Evolutionary conservation across 1,284 basidiomycete genomes (phyloP).

Genomic region (Dichomitus squalens): DNA sequence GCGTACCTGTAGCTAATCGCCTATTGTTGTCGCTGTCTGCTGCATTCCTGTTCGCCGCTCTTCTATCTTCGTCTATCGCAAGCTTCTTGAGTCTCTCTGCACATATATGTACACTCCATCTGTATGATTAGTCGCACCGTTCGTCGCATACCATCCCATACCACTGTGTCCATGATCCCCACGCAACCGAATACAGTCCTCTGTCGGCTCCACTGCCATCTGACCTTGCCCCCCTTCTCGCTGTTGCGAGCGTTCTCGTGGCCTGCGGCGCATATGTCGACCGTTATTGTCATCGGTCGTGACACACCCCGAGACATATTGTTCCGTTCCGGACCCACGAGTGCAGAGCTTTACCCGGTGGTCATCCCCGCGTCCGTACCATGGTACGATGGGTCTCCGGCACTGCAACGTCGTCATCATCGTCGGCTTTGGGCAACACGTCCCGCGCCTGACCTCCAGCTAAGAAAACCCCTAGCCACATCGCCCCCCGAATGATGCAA

Average conservation of each 20-base stretch:
- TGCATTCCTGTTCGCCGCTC: slow-evolving; percentile 1
- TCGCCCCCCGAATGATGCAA: background rate
- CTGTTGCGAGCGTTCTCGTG: too few species aligned
- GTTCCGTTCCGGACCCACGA: too few species aligned
- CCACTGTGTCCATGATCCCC: too few species aligned
- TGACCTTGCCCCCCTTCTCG: too few species aligned
- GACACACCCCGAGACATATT: too few species aligned
- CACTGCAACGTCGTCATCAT: background rate
- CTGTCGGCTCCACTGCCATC: background rate
- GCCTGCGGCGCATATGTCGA: too few species aligned
- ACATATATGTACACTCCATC: slow-evolving; percentile 3
- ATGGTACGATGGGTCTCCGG: too few species aligned
- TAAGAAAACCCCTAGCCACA: too few species aligned
- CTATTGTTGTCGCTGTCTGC: slow-evolving; percentile 18
- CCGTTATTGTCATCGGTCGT: too few species aligned
- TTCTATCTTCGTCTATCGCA: background rate
- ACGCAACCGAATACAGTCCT: background rate
- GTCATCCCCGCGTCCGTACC: background rate
- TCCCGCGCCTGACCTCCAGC: too few species aligned
- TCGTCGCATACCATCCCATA: background rate
- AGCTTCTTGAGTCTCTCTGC: background rate
- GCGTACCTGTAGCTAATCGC: slow-evolving; percentile 16
- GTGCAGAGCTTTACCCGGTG: too few species aligned
- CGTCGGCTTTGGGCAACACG: background rate
- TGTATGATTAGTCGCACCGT: slow-evolving; percentile 12